Base-by-base conservation (phyloP, 208 protist species). In the Trypanosoma melophagium region DNA sequence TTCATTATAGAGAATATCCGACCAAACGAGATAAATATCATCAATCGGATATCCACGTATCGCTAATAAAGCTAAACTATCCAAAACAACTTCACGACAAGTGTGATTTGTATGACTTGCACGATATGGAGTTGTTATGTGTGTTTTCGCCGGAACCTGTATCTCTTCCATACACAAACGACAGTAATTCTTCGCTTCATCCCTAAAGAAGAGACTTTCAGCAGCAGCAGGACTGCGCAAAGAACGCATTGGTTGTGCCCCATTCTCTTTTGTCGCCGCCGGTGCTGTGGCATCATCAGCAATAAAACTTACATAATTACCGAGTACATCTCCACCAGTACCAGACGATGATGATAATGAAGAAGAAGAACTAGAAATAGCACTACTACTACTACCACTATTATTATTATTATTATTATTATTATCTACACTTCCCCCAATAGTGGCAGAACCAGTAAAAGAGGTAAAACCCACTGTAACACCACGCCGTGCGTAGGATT, bases 1-100 rank as follows among this genome's bases (percentile, higher is more conserved):
- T 42, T 73, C 56, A 57, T 66, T 54, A 67, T 80, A 90, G 42
- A 95, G 79, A 9, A 78, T 57, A 47, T 87, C 70, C 0, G 86
- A 66, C 89, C 89, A 95, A 47, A 90, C 81, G 14, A 67, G 54
- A 38, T 75, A 70, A 19, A 91, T 79, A 51, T 84, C 51, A 59
- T 95, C 86, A 35, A 96, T 77, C 3, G 85, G 79, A 71, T 91
- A 94, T 10, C 90, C 90, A 7, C 87, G 85, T 40, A 83, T 69
- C 3, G 64, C 63, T 19, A 96, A 65, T 22, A 96, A 60, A 1
- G 84, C 74, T 52, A 92, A 19, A 35, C 60, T 74, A 64, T 96
- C 83, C 3, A 96, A 67, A 7, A 80, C 76, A 0, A 91, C 73
- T 64, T 96, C 87, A 19, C 87, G 87, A 55, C 76, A 86, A 17